A percentile compares a stretch with the other conserved stretches of the same genome.
phyloP scores from a whole-genome alignment of 306 rosid genomes.

The Corylus avellana region DNA sequence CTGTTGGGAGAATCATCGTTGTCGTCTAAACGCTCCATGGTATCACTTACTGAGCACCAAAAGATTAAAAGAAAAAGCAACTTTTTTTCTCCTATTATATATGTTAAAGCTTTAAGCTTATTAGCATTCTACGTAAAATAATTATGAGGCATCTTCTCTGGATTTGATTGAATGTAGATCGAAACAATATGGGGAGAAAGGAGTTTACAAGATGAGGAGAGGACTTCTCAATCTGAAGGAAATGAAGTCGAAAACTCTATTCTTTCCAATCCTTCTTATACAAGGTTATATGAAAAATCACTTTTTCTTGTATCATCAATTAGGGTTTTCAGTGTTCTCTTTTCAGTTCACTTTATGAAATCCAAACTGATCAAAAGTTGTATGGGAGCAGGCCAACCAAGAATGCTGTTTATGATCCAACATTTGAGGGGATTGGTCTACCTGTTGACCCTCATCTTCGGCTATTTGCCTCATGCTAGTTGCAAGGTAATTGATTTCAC shows the following conservation, averaged over 20 bases:
- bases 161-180: conserved; percentile 5
- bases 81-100: neutral
- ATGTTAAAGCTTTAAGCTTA: neutral
- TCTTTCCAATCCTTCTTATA: neutral
- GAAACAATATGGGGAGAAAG: neutral
- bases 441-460: conserved; percentile 47
- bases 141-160: neutral
- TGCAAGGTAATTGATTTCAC: neutral
- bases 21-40: conserved; percentile 26
- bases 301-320: neutral
- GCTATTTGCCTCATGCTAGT: conserved; percentile 18
- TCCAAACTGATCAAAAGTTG: neutral
- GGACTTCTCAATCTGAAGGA: neutral
- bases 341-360: neutral
- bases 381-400: conserved; percentile 8
- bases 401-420: conserved; percentile 33
- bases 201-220: neutral
- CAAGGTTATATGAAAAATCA: conserved; percentile 12
- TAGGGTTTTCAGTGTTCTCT: neutral
- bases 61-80: neutral
- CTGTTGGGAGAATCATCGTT: conserved; percentile 1
- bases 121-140: neutral
- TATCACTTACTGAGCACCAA: neutral
- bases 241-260: neutral
- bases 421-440: conserved; percentile 27